phyloP scores from a whole-genome alignment of 1,284 basidiomycete genomes.

The Cryptococcus maquisensis region DNA sequence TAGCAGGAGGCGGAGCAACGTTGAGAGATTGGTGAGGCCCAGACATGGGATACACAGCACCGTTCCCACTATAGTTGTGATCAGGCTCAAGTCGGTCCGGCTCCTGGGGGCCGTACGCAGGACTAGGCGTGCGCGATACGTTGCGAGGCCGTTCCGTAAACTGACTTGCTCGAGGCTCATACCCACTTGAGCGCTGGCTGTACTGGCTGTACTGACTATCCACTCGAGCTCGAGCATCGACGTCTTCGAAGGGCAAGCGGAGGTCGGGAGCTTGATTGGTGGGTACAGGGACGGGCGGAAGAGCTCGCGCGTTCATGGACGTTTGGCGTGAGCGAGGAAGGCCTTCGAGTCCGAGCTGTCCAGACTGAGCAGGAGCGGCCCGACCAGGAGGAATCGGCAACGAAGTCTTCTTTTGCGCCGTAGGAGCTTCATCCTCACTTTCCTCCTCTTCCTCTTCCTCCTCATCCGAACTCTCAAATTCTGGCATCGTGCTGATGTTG shows the following conservation, averaged over 20 bases:
- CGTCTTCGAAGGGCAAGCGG: constrained; percentile 3
- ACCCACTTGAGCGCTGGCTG: background rate
- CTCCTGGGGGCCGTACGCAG: background rate
- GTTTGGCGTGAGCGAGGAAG: background rate
- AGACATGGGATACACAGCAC: background rate
- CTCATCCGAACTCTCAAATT: constrained; percentile 58
- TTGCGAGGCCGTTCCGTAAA: background rate
- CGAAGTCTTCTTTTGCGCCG: constrained; percentile 12
- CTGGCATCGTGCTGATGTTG: background rate
- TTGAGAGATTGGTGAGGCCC: constrained; percentile 5
- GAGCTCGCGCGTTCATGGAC: constrained; percentile 8
- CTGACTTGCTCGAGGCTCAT: background rate
- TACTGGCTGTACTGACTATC: background rate
- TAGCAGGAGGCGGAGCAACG: constrained; percentile 49
- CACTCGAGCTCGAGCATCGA: background rate
- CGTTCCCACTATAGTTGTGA: constrained; percentile 5
- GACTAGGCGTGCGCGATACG: constrained; percentile 2
- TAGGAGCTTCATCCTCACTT: constrained; percentile 56
- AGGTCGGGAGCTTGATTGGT: constrained; percentile 7
- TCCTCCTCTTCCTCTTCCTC: constrained; percentile 69
- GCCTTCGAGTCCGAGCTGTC: background rate
- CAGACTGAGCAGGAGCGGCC: constrained; percentile 5
- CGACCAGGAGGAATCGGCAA: constrained; percentile 21
- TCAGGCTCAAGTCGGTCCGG: background rate
- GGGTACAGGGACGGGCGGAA: constrained; percentile 17